phyloP scores from a whole-genome alignment of 148 eudicot genomes.

The Pouteria glomerata region DNA sequence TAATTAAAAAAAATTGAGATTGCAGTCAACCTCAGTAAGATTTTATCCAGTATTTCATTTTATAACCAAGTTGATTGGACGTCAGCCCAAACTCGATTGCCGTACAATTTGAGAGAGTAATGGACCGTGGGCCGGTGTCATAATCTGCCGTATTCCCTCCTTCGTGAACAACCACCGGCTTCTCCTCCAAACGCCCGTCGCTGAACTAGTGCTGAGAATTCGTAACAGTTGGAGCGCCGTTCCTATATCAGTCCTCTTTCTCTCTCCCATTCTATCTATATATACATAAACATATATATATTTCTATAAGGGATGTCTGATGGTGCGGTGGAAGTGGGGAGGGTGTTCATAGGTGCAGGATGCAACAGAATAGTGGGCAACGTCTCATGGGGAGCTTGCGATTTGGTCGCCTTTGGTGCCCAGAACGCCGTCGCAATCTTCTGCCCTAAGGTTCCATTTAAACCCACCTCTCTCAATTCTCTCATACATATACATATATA shows the following conservation, averaged over 20 bases:
- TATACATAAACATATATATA: background rate
- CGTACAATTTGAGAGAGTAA: too few species aligned
- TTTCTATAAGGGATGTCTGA: background rate
- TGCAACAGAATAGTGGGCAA: constrained; percentile 91
- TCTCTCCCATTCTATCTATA: background rate
- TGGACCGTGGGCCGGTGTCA: too few species aligned
- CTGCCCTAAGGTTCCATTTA: constrained; percentile 52
- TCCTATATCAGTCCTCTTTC: background rate
- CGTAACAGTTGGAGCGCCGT: background rate
- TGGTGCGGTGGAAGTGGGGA: constrained; percentile 29
- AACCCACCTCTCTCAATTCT: background rate
- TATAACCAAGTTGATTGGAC: too few species aligned
- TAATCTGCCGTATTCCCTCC: background rate
- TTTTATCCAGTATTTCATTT: too few species aligned
- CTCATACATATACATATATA: background rate
- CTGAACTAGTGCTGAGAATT: too few species aligned
- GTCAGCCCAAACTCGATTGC: too few species aligned
- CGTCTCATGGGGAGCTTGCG: constrained; percentile 87
- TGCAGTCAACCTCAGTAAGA: too few species aligned
- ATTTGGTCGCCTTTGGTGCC: constrained; percentile 73
- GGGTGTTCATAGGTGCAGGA: constrained; percentile 81
- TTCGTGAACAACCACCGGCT: background rate
- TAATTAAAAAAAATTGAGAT: too few species aligned
- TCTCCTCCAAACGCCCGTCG: background rate
- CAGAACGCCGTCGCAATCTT: constrained; percentile 89